A percentile compares a stretch with the other conserved stretches of the same genome.
phyloP scores from a whole-genome alignment of 352 stramenopile species.

The Globisporangium recalcitrans region DNA sequence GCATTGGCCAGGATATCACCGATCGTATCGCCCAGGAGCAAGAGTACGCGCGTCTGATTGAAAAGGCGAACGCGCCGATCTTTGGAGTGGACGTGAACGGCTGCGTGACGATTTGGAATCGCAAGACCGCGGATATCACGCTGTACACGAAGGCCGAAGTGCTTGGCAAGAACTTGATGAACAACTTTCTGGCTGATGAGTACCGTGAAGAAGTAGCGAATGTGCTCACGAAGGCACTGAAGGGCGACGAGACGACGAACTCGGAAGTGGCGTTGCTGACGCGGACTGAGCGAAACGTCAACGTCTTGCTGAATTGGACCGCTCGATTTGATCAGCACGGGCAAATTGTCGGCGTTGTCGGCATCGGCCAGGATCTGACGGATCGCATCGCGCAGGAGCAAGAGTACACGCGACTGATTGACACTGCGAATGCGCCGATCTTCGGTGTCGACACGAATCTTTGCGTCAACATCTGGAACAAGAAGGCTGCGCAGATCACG shows the following conservation, averaged over 20 bases:
- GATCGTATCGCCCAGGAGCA: constrained; percentile 70
- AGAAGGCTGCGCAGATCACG: constrained; percentile 87
- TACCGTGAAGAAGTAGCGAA: constrained; percentile 42
- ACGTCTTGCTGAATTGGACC: constrained; percentile 70
- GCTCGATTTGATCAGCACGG: constrained; percentile 64
- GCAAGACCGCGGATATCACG: constrained; percentile 43
- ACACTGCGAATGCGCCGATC: constrained; percentile 88
- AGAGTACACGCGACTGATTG: constrained; percentile 87
- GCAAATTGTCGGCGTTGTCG: constrained; percentile 77
- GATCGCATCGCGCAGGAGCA: constrained; percentile 84
- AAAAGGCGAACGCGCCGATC: constrained; percentile 61
- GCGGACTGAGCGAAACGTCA: constrained; percentile 51
- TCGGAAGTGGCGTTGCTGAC: constrained; percentile 83
- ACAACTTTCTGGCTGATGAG: constrained; percentile 51
- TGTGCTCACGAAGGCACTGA: constrained; percentile 52
- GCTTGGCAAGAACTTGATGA: constrained; percentile 43
- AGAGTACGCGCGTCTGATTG: constrained; percentile 49
- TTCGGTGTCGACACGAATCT: constrained; percentile 87
- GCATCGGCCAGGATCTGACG: constrained; percentile 85
- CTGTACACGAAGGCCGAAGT: constrained; percentile 42
- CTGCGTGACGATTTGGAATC: constrained; percentile 52
- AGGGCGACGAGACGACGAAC: constrained; percentile 68
- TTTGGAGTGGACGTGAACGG: constrained; percentile 66
- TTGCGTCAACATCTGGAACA: constrained; percentile 91
- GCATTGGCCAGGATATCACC: constrained; percentile 86